Percentiles rank a stretch among this genome's conserved stretches.
Evolutionary conservation across 768 basidiomycete genomes (phyloP).

Genomic region (Boletus pseudopeckii): DNA sequence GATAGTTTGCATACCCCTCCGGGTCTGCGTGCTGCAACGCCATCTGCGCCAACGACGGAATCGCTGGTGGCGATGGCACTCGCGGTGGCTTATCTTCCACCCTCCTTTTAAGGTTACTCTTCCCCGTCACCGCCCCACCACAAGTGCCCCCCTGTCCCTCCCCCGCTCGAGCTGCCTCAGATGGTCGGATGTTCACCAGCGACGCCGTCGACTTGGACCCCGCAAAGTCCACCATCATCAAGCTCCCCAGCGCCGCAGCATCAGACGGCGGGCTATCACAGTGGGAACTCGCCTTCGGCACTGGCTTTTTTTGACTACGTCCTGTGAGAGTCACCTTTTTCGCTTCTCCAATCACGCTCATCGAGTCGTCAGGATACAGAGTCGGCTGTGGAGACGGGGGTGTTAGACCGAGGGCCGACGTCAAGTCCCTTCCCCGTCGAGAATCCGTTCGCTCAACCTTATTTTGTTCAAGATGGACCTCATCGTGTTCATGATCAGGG

Average conservation of each 20-base stretch:
- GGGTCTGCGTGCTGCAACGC: slow-evolving; percentile 61
- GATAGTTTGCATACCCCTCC: slow-evolving; percentile 61
- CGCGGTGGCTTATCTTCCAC: slow-evolving; percentile 64
- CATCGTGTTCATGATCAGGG: slow-evolving; percentile 33
- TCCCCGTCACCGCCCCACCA: slow-evolving; percentile 8
- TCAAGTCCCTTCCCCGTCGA: slow-evolving; percentile 40
- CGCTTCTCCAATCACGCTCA: slow-evolving; percentile 52
- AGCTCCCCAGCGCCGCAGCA: slow-evolving; percentile 49
- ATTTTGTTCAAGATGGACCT: slow-evolving; percentile 25
- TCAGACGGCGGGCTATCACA: slow-evolving; percentile 33
- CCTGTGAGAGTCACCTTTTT: slow-evolving; percentile 24
- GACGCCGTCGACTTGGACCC: slow-evolving; percentile 35
- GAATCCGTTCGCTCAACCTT: slow-evolving; percentile 40
- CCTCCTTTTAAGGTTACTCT: slow-evolving; percentile 31
- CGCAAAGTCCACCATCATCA: slow-evolving; percentile 62
- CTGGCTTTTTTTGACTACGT: slow-evolving; percentile 34
- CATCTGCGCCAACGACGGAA: slow-evolving; percentile 75
- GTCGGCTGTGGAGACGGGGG: slow-evolving; percentile 59
- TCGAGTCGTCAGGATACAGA: slow-evolving; percentile 69
- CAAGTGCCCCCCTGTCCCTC: slow-evolving; percentile 15
- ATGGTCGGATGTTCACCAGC: slow-evolving; percentile 29
- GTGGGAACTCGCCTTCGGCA: slow-evolving; percentile 20
- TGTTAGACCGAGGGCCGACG: slow-evolving; percentile 37
- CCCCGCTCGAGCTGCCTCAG: slow-evolving; percentile 27
- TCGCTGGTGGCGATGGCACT: slow-evolving; percentile 73